Evolutionary conservation across 306 rosid species (phyloP).

Genomic region (Cajanus cajan): DNA sequence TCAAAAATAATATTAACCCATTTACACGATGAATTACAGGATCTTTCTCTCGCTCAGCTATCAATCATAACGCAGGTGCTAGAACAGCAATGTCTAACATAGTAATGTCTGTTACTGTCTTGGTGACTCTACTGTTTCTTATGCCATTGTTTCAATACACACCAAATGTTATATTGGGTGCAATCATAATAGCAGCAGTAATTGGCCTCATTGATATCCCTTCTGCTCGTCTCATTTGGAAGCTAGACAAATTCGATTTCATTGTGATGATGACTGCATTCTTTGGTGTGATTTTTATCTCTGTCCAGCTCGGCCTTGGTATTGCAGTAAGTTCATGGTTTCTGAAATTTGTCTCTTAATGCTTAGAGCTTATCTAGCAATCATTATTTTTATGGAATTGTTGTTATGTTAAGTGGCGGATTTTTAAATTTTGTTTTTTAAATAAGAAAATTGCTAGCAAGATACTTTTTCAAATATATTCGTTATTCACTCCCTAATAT

Average conservation of each 20-base stretch:
- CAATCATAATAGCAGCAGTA: slow-evolving; percentile 86
- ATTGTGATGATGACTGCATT: not conserved
- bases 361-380: not conserved
- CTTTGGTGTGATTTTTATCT: slow-evolving; percentile 52
- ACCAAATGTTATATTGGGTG: slow-evolving; percentile 80
- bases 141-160: slow-evolving; percentile 89
- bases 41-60: slow-evolving; percentile 90
- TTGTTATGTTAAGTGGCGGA: not conserved
- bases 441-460: not conserved
- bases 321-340: slow-evolving; percentile 23
- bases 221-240: not conserved
- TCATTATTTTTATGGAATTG: not conserved
- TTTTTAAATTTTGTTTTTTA: not conserved
- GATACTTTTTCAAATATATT: not conserved
- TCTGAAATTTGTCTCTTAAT: not conserved
- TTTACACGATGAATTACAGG: slow-evolving; percentile 48
- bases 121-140: slow-evolving; percentile 82
- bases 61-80: slow-evolving; percentile 85
- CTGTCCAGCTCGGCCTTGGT: slow-evolving; percentile 42
- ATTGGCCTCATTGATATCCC: not conserved
- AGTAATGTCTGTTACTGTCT: slow-evolving; percentile 77
- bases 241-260: not conserved
- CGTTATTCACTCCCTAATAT: not conserved
- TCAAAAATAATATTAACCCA: not conserved
- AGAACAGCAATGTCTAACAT: slow-evolving; percentile 73